Conservation (phyloP, 2,329 filamentous ascomycete genomes). For the Stagonosporopsis rhizophila region DNA sequence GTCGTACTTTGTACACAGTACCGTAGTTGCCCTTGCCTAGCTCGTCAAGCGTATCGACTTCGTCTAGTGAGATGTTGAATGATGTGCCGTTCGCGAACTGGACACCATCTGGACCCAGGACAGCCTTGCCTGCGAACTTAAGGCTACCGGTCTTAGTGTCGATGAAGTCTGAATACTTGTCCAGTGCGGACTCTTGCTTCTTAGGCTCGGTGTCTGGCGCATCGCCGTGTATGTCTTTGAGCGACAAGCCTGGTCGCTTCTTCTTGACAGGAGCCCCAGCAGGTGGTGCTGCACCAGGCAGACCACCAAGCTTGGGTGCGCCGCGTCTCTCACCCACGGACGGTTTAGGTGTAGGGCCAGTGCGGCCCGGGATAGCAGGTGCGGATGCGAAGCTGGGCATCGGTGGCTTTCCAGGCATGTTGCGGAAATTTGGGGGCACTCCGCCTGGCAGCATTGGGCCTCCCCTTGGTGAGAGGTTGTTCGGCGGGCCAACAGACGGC, state of each 20-base stretch:
- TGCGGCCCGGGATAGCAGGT: constrained; percentile 56
- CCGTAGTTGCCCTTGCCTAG: constrained; percentile 98
- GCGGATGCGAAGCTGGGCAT: constrained; percentile 56
- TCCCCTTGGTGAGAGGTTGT: constrained; percentile 23
- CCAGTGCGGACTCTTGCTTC: constrained; percentile 59
- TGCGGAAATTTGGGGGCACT: constrained; percentile 52
- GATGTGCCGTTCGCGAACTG: constrained; percentile 89
- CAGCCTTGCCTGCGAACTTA: constrained; percentile 90
- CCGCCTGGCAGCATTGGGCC: constrained; percentile 46
- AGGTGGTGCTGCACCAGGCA: constrained; percentile 49
- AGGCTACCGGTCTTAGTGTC: constrained; percentile 91
- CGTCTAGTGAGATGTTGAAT: constrained; percentile 94
- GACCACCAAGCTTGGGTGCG: constrained; percentile 49
- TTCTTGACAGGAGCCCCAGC: constrained; percentile 41
- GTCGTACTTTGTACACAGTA: constrained; percentile 94
- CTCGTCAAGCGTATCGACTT: constrained; percentile 91
- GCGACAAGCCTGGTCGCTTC: constrained; percentile 53
- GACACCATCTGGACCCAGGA: constrained; percentile 86
- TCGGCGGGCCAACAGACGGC: constrained; percentile 24
- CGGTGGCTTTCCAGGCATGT: constrained; percentile 48
- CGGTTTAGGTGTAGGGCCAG: constrained; percentile 56
- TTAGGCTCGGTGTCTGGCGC: constrained; percentile 32
- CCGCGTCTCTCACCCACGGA: constrained; percentile 71
- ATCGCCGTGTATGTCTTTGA: constrained; percentile 53
- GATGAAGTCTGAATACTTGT: constrained; percentile 80